Percentiles rank a stretch among this genome's conserved stretches.
phyloP scores from a whole-genome alignment of 2,329 filamentous ascomycete species.

The Trichoderma sp. region DNA sequence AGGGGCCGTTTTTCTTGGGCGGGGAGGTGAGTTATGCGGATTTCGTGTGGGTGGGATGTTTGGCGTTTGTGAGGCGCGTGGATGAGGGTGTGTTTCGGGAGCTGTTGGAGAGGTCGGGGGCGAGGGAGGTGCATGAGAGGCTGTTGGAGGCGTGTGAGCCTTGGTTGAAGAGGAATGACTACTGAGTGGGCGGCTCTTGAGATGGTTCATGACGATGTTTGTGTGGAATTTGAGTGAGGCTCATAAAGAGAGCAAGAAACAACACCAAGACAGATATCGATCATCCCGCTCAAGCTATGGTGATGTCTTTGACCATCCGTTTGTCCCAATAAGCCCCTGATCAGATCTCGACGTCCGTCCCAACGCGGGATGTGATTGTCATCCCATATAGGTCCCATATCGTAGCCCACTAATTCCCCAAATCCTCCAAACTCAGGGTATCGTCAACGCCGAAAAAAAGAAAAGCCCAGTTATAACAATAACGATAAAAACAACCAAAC shows the following conservation, averaged over 20 bases:
- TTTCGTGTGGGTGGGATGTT: slow-evolving; percentile 55
- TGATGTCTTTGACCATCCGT: too few species aligned
- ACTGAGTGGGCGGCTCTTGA: slow-evolving; percentile 33
- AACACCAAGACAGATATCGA: not conserved
- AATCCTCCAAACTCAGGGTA: not conserved
- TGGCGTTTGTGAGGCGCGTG: slow-evolving; percentile 48
- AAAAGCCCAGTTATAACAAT: not conserved
- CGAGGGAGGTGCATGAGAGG: slow-evolving; percentile 43
- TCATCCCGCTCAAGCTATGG: too few species aligned
- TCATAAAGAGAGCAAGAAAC: not conserved
- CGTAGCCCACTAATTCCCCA: not conserved
- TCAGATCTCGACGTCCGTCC: not conserved
- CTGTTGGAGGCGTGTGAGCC: slow-evolving; percentile 46
- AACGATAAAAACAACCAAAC: not conserved
- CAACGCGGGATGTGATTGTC: not conserved
- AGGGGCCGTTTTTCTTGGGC: slow-evolving; percentile 65
- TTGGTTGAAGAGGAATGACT: slow-evolving; percentile 46
- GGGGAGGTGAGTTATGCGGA: slow-evolving; percentile 58
- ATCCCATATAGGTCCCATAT: not conserved
- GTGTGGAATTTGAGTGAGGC: too few species aligned
- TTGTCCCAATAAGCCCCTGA: not conserved
- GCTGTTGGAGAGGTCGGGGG: slow-evolving; percentile 44
- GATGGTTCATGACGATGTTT: too few species aligned
- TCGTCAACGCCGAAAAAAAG: not conserved
- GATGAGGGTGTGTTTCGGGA: slow-evolving; percentile 42